Percentiles rank a stretch among this genome's conserved stretches.
phyloP scores from a whole-genome alignment of 106 monocot species.

The Xerophyta viscosa region DNA sequence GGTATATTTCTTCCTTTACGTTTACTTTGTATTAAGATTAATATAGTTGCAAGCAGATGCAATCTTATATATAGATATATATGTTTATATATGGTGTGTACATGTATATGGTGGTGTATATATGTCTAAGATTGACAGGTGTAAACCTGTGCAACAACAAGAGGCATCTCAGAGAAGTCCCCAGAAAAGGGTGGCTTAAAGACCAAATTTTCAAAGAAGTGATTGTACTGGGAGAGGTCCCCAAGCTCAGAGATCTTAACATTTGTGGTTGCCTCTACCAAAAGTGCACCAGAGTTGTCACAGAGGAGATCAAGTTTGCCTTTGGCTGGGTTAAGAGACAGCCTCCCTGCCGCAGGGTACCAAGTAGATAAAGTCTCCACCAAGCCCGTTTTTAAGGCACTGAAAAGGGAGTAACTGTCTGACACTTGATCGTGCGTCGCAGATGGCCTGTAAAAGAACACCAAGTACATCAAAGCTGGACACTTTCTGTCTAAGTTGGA shows the following conservation, averaged over 20 bases:
- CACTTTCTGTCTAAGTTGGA: slow-evolving; percentile 55
- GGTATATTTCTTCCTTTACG: no score
- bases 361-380: slow-evolving; percentile 32
- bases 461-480: slow-evolving; percentile 41
- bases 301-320: slow-evolving; percentile 27
- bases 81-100: background rate
- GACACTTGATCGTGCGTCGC: slow-evolving; percentile 7
- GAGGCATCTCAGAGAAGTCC: slow-evolving; percentile 25
- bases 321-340: slow-evolving; percentile 10
- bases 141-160: slow-evolving; percentile 47
- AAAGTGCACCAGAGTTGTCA: slow-evolving; percentile 28
- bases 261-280: slow-evolving; percentile 24
- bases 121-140: no score
- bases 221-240: slow-evolving; percentile 29
- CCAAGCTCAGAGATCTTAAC: slow-evolving; percentile 30
- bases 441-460: slow-evolving; percentile 35
- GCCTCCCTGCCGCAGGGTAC: slow-evolving; percentile 51
- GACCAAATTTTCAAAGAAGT: slow-evolving; percentile 17
- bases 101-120: background rate
- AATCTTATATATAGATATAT: no score
- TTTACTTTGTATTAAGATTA: no score
- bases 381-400: slow-evolving; percentile 23
- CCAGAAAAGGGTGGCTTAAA: slow-evolving; percentile 14
- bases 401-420: slow-evolving; percentile 5
- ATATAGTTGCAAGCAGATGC: no score